phyloP scores from a whole-genome alignment of 2,329 filamentous ascomycete species.

The Fusarium nygamai region DNA sequence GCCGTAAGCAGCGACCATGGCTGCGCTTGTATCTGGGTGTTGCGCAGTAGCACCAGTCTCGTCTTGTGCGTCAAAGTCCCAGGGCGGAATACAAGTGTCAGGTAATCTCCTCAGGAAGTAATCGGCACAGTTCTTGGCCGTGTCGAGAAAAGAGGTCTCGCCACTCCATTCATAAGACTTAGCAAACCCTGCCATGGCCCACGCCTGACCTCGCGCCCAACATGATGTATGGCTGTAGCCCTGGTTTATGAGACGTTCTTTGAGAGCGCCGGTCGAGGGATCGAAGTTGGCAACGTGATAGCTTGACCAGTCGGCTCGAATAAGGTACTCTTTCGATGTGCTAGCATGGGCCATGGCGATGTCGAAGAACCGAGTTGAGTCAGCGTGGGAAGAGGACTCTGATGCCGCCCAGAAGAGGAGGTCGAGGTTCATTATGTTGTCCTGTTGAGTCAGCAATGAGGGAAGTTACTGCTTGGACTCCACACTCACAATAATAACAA shows the following conservation, averaged over 20 bases:
- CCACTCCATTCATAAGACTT: slow-evolving; percentile 59
- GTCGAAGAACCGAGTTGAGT: slow-evolving; percentile 36
- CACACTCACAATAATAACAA: slow-evolving; percentile 53
- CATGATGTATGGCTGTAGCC: slow-evolving; percentile 55
- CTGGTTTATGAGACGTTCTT: slow-evolving; percentile 58
- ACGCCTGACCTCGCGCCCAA: slow-evolving; percentile 61
- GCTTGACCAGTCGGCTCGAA: slow-evolving; percentile 51
- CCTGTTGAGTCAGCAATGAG: slow-evolving; percentile 30
- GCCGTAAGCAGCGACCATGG: slow-evolving; percentile 51
- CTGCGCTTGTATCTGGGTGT: slow-evolving; percentile 51
- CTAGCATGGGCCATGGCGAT: slow-evolving; percentile 53
- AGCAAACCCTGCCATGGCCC: slow-evolving; percentile 59
- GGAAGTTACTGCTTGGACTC: fast-evolving
- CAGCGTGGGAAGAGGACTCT: neutral
- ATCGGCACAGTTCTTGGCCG: slow-evolving; percentile 54
- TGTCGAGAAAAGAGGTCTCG: slow-evolving; percentile 53
- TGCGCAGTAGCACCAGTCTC: neutral
- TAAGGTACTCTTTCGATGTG: slow-evolving; percentile 51
- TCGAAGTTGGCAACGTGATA: slow-evolving; percentile 59
- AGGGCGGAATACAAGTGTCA: slow-evolving; percentile 48
- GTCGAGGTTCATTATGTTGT: slow-evolving; percentile 55
- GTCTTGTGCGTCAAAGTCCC: slow-evolving; percentile 53
- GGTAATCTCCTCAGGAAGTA: slow-evolving; percentile 53
- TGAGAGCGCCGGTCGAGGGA: slow-evolving; percentile 50
- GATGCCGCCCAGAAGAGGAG: slow-evolving; percentile 54